Evolutionary conservation across 2,329 filamentous ascomycete species (phyloP).

Genomic region (Zymoseptoria ardabiliae): DNA sequence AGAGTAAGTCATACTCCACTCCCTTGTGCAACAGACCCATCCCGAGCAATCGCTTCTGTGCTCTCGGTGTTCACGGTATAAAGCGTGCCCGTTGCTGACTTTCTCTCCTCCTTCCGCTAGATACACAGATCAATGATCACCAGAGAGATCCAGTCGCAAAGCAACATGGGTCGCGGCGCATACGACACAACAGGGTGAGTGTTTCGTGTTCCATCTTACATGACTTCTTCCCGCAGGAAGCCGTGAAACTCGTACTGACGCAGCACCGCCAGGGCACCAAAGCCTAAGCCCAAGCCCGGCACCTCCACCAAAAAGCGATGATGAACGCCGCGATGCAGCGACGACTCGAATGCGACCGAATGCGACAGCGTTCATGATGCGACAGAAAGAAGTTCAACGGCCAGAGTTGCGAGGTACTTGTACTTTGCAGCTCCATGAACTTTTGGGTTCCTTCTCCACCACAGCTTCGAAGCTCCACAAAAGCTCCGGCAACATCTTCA

Average conservation of each 20-base stretch:
- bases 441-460: not conserved
- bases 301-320: constrained; percentile 23
- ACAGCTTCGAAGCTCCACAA: not conserved
- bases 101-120: constrained; percentile 5
- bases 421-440: not conserved
- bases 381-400: not conserved
- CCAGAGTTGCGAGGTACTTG: not conserved
- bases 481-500: constrained; percentile 3
- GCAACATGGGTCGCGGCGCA: constrained; percentile 43
- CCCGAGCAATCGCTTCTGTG: constrained; percentile 7
- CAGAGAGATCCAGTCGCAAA: constrained; percentile 32
- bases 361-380: not conserved
- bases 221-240: not conserved
- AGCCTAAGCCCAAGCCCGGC: constrained; percentile 37
- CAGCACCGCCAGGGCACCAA: constrained; percentile 29
- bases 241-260: constrained; percentile 6
- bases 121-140: constrained; percentile 33
- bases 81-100: constrained; percentile 11
- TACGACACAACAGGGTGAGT: constrained; percentile 42
- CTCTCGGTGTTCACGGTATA: constrained; percentile 4
- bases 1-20: constrained; percentile 16
- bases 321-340: not conserved
- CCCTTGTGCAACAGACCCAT: constrained; percentile 12
- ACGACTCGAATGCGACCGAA: not conserved
- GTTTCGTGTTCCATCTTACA: constrained; percentile 1